Conservation (phyloP, 2,329 filamentous ascomycete genomes). For the Metarhizium anisopliae region DNA sequence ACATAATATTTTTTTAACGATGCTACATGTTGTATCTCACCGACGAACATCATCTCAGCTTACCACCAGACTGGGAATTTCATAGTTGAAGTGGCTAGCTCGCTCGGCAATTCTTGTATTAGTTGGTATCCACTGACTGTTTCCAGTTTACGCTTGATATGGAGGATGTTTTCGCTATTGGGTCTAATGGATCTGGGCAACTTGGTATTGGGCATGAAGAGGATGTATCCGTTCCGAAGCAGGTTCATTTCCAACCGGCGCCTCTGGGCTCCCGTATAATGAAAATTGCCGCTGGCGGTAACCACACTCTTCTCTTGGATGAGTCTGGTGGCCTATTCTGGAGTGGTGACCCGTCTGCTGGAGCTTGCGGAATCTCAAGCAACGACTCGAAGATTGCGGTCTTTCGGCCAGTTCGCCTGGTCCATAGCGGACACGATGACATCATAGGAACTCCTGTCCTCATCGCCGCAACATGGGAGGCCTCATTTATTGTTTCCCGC, state of each 20-base stretch:
- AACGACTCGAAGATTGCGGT: constrained; percentile 17
- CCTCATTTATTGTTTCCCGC: constrained; percentile 51
- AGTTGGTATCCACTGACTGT: not conserved
- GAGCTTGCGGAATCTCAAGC: constrained; percentile 42
- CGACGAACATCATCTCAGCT: not conserved
- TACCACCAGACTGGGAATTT: not conserved
- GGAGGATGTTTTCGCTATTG: constrained; percentile 56
- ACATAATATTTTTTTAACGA: no score
- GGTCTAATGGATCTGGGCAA: constrained; percentile 71
- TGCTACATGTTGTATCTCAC: not conserved
- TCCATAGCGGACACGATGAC: constrained; percentile 16
- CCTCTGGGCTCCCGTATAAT: constrained; percentile 26
- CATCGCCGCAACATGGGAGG: constrained; percentile 71
- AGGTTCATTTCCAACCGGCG: constrained; percentile 44
- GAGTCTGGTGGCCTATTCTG: constrained; percentile 50
- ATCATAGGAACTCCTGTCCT: constrained; percentile 23
- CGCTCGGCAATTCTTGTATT: not conserved
- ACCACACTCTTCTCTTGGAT: constrained; percentile 74
- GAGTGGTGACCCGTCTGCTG: constrained; percentile 49
- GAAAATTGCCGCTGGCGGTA: constrained; percentile 59
- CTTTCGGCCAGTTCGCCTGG: constrained; percentile 31
- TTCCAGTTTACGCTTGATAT: constrained; percentile 17
- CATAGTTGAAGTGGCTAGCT: not conserved
- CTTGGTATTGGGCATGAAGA: constrained; percentile 62
- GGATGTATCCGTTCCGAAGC: constrained; percentile 59